These are phyloP conservation scores for Dendrobium chrysotoxum DNA, from an alignment of 106 monocot genomes.

Conservation along the genomic window DNA sequence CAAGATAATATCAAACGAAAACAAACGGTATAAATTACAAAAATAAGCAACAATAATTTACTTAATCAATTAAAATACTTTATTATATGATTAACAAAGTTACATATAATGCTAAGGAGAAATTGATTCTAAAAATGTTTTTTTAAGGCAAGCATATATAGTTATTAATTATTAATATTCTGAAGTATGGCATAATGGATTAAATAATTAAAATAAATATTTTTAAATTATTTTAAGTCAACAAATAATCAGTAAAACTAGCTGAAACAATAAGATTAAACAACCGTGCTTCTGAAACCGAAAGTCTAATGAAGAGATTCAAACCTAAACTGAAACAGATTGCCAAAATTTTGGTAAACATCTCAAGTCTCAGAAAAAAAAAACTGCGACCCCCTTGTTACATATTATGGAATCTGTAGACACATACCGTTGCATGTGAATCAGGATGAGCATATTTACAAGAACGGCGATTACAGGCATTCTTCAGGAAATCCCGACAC, in stretches of 20 bases:
- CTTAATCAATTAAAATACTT: too few species aligned
- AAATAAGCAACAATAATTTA: too few species aligned
- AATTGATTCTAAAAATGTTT: too few species aligned
- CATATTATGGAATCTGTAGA: background rate
- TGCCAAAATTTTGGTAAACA: background rate
- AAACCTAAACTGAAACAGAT: background rate
- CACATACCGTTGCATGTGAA: conserved; percentile 11
- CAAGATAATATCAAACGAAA: too few species aligned
- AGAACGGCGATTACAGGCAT: conserved; percentile 21
- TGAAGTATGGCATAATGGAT: too few species aligned
- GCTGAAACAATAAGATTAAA: background rate
- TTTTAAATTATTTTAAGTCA: background rate
- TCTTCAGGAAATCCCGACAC: conserved; percentile 37
- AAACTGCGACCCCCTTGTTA: background rate
- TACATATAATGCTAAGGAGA: too few species aligned
- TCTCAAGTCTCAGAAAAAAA: background rate
- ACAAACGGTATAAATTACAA: too few species aligned
- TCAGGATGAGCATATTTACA: conserved; percentile 36
- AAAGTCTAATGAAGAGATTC: background rate
- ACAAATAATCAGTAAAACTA: background rate
- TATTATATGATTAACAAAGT: too few species aligned
- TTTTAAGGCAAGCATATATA: too few species aligned
- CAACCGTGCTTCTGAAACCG: background rate
- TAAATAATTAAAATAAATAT: too few species aligned
- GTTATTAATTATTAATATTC: too few species aligned